Evolutionary conservation across 805 yeast genomes (phyloP), one percentile per base, ranked within the genome.

Genomic region (Danielia reshetovae): DNA sequence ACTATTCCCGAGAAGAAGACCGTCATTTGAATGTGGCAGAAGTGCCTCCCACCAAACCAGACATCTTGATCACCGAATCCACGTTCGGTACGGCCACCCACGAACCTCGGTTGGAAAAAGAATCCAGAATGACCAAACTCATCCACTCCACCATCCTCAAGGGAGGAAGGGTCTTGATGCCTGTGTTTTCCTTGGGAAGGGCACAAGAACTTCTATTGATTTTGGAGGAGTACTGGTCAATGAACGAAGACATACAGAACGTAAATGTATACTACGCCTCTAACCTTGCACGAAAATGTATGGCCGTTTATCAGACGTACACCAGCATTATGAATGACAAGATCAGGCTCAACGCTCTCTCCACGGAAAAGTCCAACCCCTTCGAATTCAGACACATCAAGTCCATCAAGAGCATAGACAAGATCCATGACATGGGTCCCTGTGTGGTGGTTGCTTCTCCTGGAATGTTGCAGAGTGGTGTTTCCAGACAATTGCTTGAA

Each of bases 1-100:
- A 93, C 59, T 93, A 86, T 54, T 90, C 97, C 3, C 72, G 99
- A 51, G 97, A 90, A 58, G 88, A 85, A 52, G 95, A 89, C 55
- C 79, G 99, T 44, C 99, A 93, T 67, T 74, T 93, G 51, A 89
- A 87, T 52, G 78, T 88, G 4, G 99, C 98, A 0, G 98, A 93
- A 59, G 81, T 93, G 2, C 98, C 98, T 0, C 85, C 89, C 4
- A 62, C 65, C 2, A 72, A 83, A 42, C 96, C 97, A 0, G 97
- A 93, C 60, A 74, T 93, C 15, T 68, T 93, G 31, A 89, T 93
- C 49, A 84, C 95, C 2, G 99, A 93, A 59, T 84, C 96, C 4
- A 93, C 99, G 1, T 93, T 89, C 57, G 99, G 99, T 37, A 93
- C 97, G 0, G 97, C 97, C 25, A 86, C 96, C 0, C 96, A 89